phyloP scores from a whole-genome alignment of 129 eudicot species.

The Rutidosis leptorrhynchoides region DNA sequence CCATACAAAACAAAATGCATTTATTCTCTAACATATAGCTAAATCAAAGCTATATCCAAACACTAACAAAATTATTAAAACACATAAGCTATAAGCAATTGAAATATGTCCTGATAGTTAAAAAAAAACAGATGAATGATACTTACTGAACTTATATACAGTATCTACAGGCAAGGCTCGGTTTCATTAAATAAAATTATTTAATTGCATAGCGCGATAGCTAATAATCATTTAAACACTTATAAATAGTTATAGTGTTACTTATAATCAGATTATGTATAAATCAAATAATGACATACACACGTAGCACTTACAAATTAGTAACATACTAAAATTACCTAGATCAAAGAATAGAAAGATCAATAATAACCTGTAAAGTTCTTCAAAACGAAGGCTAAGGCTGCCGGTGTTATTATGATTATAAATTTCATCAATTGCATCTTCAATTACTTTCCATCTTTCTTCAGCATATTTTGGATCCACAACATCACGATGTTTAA shows the following conservation, averaged over 20 bases:
- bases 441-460: not conserved
- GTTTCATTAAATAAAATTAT: too few species aligned
- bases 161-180: not conserved
- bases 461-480: not conserved
- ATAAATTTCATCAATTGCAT: constrained; percentile 11
- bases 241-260: too few species aligned
- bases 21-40: too few species aligned
- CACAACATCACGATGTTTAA: not conserved
- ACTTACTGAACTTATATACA: too few species aligned
- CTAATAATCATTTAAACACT: not conserved
- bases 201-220: not conserved
- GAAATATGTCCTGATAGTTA: not conserved
- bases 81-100: not conserved
- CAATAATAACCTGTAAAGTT: not conserved
- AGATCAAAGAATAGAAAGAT: not conserved
- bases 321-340: not conserved
- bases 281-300: not conserved
- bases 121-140: too few species aligned
- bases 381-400: constrained; percentile 13
- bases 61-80: too few species aligned
- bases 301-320: not conserved
- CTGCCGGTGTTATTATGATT: not conserved
- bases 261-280: not conserved
- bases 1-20: too few species aligned
- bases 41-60: too few species aligned